Conservation (phyloP, 495 filamentous ascomycete species). For the Penicillium silybi region DNA sequence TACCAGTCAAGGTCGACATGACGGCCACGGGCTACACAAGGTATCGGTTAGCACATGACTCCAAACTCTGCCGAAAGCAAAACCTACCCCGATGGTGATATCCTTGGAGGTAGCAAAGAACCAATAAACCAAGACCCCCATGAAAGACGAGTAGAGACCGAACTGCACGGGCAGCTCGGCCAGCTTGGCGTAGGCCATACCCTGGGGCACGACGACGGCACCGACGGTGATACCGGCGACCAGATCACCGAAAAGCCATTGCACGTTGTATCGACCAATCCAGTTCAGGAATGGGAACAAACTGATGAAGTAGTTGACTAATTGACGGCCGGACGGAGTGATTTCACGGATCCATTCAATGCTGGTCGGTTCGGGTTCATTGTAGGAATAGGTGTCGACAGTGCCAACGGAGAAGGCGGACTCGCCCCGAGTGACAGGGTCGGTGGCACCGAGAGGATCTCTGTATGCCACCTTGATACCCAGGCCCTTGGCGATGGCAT, state of each 20-base stretch:
- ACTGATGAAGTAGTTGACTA: conserved; percentile 56
- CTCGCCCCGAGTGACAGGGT: conserved; percentile 65
- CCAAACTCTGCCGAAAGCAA: not conserved
- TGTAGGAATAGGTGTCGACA: conserved; percentile 72
- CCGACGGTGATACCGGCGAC: conserved; percentile 95
- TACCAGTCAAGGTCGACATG: conserved; percentile 84
- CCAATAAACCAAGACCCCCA: conserved; percentile 96
- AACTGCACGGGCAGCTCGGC: conserved; percentile 75
- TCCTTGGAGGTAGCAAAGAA: conserved; percentile 99
- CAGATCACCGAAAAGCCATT: conserved; percentile 86
- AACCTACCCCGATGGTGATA: conserved; percentile 93
- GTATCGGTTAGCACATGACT: conserved; percentile 12
- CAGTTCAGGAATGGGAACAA: conserved; percentile 87
- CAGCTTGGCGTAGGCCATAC: conserved; percentile 93
- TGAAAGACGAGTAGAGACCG: conserved; percentile 95
- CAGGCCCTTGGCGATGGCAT: conserved; percentile 70
- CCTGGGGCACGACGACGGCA: conserved; percentile 91
- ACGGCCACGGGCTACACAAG: conserved; percentile 80
- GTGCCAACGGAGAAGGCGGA: conserved; percentile 74
- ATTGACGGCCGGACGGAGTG: conserved; percentile 51
- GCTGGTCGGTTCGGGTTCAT: conserved; percentile 76
- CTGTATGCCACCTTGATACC: conserved; percentile 78
- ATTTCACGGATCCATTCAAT: conserved; percentile 65
- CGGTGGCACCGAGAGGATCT: conserved; percentile 48
- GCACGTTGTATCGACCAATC: conserved; percentile 82